Evolutionary conservation across 169 alveolate species (phyloP).

Genomic region (Eimeria acervulina): DNA sequence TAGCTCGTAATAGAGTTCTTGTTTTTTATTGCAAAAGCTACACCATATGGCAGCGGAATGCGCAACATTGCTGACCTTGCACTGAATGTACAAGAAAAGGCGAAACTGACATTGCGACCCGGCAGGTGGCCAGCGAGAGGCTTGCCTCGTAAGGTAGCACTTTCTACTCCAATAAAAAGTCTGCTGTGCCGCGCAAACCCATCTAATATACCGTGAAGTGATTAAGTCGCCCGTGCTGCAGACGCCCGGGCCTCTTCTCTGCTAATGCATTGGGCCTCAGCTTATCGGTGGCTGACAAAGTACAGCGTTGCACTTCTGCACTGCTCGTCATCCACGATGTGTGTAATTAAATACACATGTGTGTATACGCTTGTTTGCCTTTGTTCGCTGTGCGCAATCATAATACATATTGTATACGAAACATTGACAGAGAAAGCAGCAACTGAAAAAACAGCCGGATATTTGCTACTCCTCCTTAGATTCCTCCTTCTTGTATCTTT

Average conservation of each 20-base stretch:
- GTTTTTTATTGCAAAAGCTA: background rate
- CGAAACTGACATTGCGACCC: background rate
- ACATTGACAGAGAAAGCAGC: background rate
- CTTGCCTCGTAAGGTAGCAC: background rate
- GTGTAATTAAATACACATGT: background rate
- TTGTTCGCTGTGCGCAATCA: slow-evolving; percentile 17
- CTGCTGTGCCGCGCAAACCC: background rate
- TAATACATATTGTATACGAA: background rate
- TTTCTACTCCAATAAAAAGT: background rate
- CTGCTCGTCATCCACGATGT: slow-evolving; percentile 8
- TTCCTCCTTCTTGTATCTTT: background rate
- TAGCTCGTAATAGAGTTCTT: background rate
- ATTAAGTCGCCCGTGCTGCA: background rate
- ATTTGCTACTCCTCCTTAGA: background rate
- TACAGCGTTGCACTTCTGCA: slow-evolving; percentile 20
- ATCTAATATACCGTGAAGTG: background rate
- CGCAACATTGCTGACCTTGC: background rate
- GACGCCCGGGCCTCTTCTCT: background rate
- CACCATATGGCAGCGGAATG: background rate
- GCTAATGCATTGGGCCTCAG: slow-evolving; percentile 23
- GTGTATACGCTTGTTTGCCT: background rate
- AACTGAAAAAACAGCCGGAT: background rate
- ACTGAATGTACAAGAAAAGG: background rate
- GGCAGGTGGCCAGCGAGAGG: background rate
- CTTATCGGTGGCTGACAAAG: background rate